These are phyloP conservation scores for Kurtzmaniella quercitrusa DNA, from an alignment of 1,139 yeast genomes.

Conservation along the genomic window DNA sequence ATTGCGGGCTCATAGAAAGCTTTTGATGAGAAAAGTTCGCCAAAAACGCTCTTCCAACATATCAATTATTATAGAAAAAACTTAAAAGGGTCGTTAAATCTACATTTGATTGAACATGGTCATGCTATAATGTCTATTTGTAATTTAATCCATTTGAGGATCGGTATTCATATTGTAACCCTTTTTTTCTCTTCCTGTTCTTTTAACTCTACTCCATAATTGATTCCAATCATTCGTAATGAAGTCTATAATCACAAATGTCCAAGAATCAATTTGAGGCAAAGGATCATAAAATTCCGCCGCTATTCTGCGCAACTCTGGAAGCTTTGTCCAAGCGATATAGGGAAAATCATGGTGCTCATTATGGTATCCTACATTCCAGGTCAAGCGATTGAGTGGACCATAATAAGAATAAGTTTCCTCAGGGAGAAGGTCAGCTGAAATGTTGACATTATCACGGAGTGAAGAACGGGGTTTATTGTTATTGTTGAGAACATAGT, in stretches of 20 bases:
- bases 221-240: conserved; percentile 63
- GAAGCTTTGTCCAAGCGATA: conserved; percentile 83
- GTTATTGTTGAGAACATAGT: conserved; percentile 65
- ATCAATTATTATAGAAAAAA: no score
- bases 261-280: conserved; percentile 78
- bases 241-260: conserved; percentile 70
- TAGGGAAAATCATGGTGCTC: conserved; percentile 96
- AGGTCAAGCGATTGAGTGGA: conserved; percentile 65
- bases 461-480: conserved; percentile 36
- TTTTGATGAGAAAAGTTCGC: no score
- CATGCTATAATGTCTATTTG: background rate
- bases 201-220: conserved; percentile 78
- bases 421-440: conserved; percentile 43
- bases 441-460: conserved; percentile 19
- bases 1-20: no score
- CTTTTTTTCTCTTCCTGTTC: conserved; percentile 42
- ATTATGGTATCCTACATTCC: conserved; percentile 93
- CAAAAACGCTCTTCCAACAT: no score
- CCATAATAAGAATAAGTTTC: conserved; percentile 94
- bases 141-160: conserved; percentile 1
- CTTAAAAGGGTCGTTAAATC: no score
- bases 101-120: no score
- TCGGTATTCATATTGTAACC: conserved; percentile 23
- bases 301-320: conserved; percentile 63
- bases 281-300: conserved; percentile 77